A percentile compares a stretch with the other conserved stretches of the same genome.
Evolutionary conservation across 2,329 filamentous ascomycete genomes (phyloP).

Genomic region (Leptographium wingfieldii): DNA sequence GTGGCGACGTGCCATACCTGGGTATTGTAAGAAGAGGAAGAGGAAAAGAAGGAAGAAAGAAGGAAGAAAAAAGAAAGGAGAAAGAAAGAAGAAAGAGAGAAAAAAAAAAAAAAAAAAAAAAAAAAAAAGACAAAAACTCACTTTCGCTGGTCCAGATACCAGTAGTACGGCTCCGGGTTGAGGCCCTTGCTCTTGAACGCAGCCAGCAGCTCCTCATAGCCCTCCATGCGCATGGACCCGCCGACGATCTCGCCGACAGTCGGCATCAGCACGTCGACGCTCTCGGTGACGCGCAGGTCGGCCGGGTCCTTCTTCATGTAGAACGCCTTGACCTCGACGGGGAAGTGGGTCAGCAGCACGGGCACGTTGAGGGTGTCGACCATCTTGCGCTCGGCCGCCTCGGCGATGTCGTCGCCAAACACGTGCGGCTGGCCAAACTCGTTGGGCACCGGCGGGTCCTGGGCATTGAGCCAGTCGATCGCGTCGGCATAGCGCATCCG

Average conservation of each 20-base stretch:
- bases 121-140: slow-evolving; percentile 32
- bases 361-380: slow-evolving; percentile 92
- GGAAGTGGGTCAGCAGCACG: slow-evolving; percentile 78
- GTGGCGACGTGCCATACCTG: slow-evolving; percentile 56
- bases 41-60: not conserved
- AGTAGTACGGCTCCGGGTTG: slow-evolving; percentile 79
- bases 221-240: slow-evolving; percentile 90
- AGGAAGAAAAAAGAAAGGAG: no score
- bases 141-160: slow-evolving; percentile 97
- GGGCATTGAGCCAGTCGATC: slow-evolving; percentile 83
- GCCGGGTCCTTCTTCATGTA: slow-evolving; percentile 88
- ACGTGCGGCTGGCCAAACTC: slow-evolving; percentile 81
- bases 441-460: slow-evolving; percentile 70
- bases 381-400: slow-evolving; percentile 88
- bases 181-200: slow-evolving; percentile 84
- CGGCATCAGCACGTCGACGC: slow-evolving; percentile 74
- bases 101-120: not conserved
- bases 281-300: slow-evolving; percentile 80
- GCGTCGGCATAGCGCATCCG: slow-evolving; percentile 93
- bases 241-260: slow-evolving; percentile 96
- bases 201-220: slow-evolving; percentile 76
- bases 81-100: no score
- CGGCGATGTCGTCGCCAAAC: slow-evolving; percentile 96
- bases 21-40: not conserved
- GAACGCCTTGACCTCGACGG: slow-evolving; percentile 93